phyloP scores from a whole-genome alignment of 768 basidiomycete species.

The Krasilnikovozyma curviuscula region DNA sequence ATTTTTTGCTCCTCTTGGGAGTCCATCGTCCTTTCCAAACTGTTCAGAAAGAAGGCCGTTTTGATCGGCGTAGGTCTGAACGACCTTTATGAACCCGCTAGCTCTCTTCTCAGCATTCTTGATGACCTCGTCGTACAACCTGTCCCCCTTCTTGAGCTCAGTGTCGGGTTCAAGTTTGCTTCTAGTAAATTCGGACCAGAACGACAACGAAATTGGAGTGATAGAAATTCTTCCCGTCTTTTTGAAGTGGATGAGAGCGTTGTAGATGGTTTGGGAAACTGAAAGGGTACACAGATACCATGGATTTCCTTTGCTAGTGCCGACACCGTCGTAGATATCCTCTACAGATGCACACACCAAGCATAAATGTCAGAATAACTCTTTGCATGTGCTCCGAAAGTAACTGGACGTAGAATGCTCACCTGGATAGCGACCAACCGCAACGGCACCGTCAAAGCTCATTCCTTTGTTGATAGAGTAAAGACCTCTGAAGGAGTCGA shows the following conservation, averaged over 20 bases:
- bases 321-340: conserved; percentile 26
- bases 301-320: conserved; percentile 22
- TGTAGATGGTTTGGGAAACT: neutral
- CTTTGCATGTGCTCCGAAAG: neutral
- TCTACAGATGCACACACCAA: conserved; percentile 14
- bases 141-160: neutral
- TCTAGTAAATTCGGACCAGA: conserved; percentile 4
- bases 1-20: conserved; percentile 1
- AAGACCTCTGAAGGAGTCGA: conserved; percentile 20
- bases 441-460: conserved; percentile 14
- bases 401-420: neutral
- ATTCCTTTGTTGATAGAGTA: conserved; percentile 21
- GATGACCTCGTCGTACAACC: neutral
- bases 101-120: neutral
- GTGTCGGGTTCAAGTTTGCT: neutral
- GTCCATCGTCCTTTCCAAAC: conserved; percentile 4
- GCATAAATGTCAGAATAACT: neutral
- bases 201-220: conserved; percentile 3
- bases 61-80: neutral
- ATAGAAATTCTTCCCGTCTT: neutral
- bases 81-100: conserved; percentile 6
- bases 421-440: conserved; percentile 22
- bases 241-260: neutral
- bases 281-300: conserved; percentile 18
- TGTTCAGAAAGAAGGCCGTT: conserved; percentile 5